phyloP scores from a whole-genome alignment of 108 stramenopile genomes.

The Pseudonitzschia pungens region DNA sequence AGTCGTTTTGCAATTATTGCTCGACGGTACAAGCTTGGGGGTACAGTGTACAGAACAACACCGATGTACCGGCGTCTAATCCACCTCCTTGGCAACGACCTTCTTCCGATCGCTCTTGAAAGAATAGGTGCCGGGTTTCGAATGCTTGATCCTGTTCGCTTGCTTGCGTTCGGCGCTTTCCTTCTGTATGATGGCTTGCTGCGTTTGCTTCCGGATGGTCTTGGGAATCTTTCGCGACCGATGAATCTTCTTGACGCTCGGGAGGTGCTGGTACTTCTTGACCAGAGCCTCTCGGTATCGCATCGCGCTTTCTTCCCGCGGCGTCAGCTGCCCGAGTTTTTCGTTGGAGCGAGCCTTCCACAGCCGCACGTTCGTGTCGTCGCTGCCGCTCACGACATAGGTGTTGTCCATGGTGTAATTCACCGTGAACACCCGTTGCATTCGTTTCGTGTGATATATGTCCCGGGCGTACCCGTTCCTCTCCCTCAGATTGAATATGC shows the following conservation, averaged over 20 bases:
- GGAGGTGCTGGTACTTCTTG: slow-evolving; percentile 87
- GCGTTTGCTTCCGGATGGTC: slow-evolving; percentile 90
- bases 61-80: slow-evolving; percentile 34
- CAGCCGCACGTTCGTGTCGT: slow-evolving; percentile 96
- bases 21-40: background rate
- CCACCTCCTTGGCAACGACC: slow-evolving; percentile 70
- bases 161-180: slow-evolving; percentile 90
- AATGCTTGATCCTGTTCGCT: slow-evolving; percentile 82
- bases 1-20: too few species aligned
- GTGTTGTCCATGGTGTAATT: slow-evolving; percentile 92
- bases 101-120: slow-evolving; percentile 73
- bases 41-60: background rate
- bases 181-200: slow-evolving; percentile 78
- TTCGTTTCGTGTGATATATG: slow-evolving; percentile 97
- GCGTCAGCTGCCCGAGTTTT: slow-evolving; percentile 82
- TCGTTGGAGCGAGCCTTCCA: slow-evolving; percentile 96
- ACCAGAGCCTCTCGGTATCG: slow-evolving; percentile 90
- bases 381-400: slow-evolving; percentile 93
- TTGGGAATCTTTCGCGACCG: slow-evolving; percentile 90
- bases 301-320: slow-evolving; percentile 82
- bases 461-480: slow-evolving; percentile 77
- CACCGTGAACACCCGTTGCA: slow-evolving; percentile 98
- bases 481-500: slow-evolving; percentile 75
- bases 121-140: slow-evolving; percentile 63
- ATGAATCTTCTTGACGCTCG: slow-evolving; percentile 89